Conservation (phyloP, 2,329 filamentous ascomycete species). For the Aspergillus chevalieri region DNA sequence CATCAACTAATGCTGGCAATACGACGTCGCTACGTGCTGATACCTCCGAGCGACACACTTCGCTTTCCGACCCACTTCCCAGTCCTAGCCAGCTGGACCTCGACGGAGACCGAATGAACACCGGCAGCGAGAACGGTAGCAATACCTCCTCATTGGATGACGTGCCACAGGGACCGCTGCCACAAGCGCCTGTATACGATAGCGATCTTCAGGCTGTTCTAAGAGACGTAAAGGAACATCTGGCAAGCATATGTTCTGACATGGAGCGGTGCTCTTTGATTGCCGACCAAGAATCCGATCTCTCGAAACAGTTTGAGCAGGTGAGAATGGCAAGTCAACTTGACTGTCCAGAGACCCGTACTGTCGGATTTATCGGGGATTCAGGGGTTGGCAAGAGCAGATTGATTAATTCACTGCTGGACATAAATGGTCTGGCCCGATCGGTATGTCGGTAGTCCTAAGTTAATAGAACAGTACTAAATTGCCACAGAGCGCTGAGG, state of each 20-base stretch:
- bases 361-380: conserved; percentile 7
- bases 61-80: not conserved
- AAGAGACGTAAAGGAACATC: conserved; percentile 2
- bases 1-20: not conserved
- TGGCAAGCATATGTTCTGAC: not conserved
- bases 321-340: not conserved
- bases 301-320: not conserved
- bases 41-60: not conserved
- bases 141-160: not conserved
- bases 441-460: conserved; percentile 1
- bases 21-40: not conserved
- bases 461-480: not conserved
- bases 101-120: not conserved
- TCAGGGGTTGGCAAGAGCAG: conserved; percentile 11
- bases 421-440: not conserved
- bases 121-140: not conserved
- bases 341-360: conserved; percentile 2
- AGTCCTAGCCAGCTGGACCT: not conserved
- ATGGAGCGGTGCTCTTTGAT: not conserved
- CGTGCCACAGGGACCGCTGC: conserved; percentile 1
- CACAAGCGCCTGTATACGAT: conserved; percentile 3
- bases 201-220: conserved; percentile 1
- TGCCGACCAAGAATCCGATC: not conserved
- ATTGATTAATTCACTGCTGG: conserved; percentile 7
- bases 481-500: conserved; percentile 7